Conservation (phyloP, 1,139 yeast genomes). For the Candida sojae region DNA sequence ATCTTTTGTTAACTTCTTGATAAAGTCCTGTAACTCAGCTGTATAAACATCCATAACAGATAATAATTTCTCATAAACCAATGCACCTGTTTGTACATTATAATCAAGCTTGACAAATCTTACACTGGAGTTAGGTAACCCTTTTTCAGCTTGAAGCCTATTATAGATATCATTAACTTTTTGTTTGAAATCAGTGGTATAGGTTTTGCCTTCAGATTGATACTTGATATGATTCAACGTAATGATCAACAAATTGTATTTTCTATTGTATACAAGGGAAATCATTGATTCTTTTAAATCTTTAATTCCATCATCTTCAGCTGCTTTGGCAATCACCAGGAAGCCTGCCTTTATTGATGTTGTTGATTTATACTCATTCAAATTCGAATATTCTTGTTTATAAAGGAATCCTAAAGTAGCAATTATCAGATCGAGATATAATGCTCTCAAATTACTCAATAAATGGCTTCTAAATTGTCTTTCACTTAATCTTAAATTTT, state of each 20-base stretch:
- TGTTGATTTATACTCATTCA: slow-evolving; percentile 26
- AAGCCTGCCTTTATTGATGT: slow-evolving; percentile 24
- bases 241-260: slow-evolving; percentile 20
- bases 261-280: slow-evolving; percentile 13
- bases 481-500: slow-evolving; percentile 23
- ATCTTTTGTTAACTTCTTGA: slow-evolving; percentile 25
- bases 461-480: slow-evolving; percentile 39
- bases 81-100: slow-evolving; percentile 26
- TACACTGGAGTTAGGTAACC: slow-evolving; percentile 9
- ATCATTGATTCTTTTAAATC: slow-evolving; percentile 15
- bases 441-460: slow-evolving; percentile 35
- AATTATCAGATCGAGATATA: slow-evolving; percentile 43
- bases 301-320: slow-evolving; percentile 5
- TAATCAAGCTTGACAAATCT: slow-evolving; percentile 18
- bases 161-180: slow-evolving; percentile 18
- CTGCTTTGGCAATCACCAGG: slow-evolving; percentile 8
- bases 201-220: slow-evolving; percentile 10
- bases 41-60: slow-evolving; percentile 19
- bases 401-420: slow-evolving; percentile 36
- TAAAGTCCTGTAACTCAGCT: slow-evolving; percentile 22
- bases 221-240: slow-evolving; percentile 22
- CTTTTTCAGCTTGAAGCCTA: slow-evolving; percentile 18
- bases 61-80: slow-evolving; percentile 28
- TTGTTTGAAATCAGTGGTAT: slow-evolving; percentile 12
- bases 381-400: slow-evolving; percentile 35